Base-by-base conservation (phyloP, 805 yeast genomes). In the Starmerella floricola region DNA sequence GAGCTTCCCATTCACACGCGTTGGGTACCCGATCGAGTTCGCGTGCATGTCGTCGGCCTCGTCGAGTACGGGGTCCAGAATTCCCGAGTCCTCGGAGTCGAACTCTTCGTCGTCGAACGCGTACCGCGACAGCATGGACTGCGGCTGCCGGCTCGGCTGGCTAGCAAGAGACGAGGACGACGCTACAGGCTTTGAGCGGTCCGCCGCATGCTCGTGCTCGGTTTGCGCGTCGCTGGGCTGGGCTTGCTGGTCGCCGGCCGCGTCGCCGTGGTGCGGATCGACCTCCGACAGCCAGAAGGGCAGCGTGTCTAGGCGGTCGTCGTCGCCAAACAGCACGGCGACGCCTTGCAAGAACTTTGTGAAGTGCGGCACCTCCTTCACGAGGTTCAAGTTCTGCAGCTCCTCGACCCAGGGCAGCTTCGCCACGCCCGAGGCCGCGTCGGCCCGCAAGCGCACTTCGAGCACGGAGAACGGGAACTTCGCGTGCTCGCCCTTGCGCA, bases 211-310 rank as follows among this genome's bases (percentile, higher is more conserved):
- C n/a, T 30, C 15, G 32, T 30, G 6, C 16, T 33, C 31, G 31
- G 28, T 32, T 3, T 2, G 30, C 27, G 13, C 15, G 8, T 26
- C 23, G 18, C 11, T 18, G 13, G 15, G 15, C 31, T 34, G 31
- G 13, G 5, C 8, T 17, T 6, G 13, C 24, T 17, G 31, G 21
- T 72, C 72, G 52, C 84, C 72, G 45, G 79, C 78, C 59, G 81
- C 88, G 42, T 64, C 67, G 8, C 16, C 16, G 15, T 31, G 23
- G 19, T n/a, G 28, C 10, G 43, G 26, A 53, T 84, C 96, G 54
- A 91, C 67, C 47, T 88, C 96, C 45, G 93, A 83, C 51, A 85
- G 70, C 98, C 98, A 88, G 61, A 86, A 82, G 42, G 98, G 98
- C 48, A 88, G 69, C 49, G 79, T 77, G 58, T 85, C 95, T 57